These are phyloP conservation scores for Hysterangium stoloniferum DNA, from an alignment of 768 basidiomycete species.

Conservation along the genomic window DNA sequence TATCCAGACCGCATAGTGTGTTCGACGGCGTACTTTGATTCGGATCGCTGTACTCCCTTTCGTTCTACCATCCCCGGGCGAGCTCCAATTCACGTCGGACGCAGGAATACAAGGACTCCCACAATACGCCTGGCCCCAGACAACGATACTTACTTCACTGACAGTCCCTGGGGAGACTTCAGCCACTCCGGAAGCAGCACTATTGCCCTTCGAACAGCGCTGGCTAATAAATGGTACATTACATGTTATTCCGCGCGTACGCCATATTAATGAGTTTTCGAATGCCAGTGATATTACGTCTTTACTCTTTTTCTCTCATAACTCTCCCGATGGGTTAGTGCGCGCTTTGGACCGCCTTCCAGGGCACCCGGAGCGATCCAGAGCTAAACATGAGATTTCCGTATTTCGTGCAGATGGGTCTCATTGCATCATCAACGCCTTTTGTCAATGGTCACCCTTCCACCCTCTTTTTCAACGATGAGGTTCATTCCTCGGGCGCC, in stretches of 20 bases:
- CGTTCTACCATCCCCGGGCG: conserved; percentile 57
- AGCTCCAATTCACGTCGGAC: conserved; percentile 53
- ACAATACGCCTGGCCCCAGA: not conserved
- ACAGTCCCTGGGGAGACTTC: not conserved
- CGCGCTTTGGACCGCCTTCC: conserved; percentile 37
- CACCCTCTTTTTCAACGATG: conserved; percentile 54
- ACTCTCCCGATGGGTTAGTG: conserved; percentile 40
- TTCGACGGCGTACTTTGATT: conserved; percentile 49
- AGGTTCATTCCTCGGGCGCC: conserved; percentile 55
- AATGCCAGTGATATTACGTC: conserved; percentile 18
- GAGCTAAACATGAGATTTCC: not conserved
- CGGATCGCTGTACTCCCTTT: conserved; percentile 39
- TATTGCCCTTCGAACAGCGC: not conserved
- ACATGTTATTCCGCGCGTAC: not conserved
- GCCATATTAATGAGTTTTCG: not conserved
- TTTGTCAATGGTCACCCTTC: conserved; percentile 71
- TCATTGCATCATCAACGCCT: conserved; percentile 67
- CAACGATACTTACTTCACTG: conserved; percentile 3
- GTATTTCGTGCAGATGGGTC: conserved; percentile 42
- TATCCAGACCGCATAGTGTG: conserved; percentile 36
- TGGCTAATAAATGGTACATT: not conserved
- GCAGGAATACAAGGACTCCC: not conserved
- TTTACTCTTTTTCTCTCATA: conserved; percentile 51
- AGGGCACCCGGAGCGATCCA: conserved; percentile 30
- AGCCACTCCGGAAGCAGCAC: not conserved